phyloP scores from a whole-genome alignment of 257 asterid genomes.

The Ehretia macrophylla region DNA sequence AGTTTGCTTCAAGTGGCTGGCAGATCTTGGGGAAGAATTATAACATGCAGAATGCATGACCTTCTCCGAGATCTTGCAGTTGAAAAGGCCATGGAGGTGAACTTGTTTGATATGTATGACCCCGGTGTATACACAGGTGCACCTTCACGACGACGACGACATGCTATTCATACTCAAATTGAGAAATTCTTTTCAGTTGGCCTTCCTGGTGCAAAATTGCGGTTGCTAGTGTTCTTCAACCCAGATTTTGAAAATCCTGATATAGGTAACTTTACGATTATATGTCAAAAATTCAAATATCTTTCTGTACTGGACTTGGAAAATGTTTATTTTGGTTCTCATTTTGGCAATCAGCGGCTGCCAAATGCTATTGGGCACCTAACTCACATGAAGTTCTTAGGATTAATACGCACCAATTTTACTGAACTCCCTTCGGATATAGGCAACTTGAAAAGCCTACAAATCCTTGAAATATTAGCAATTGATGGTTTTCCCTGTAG shows the following conservation, averaged over 20 bases:
- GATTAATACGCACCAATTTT: not conserved
- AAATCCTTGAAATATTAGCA: not conserved
- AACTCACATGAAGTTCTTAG: conserved; percentile 6
- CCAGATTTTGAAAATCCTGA: not conserved
- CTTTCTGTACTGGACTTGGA: conserved; percentile 10
- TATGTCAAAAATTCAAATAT: not conserved
- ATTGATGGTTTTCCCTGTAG: not conserved
- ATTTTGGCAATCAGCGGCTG: not conserved
- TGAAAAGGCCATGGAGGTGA: conserved; percentile 1
- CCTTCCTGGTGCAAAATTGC: too few species aligned
- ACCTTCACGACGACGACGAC: conserved; percentile 1
- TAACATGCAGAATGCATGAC: conserved; percentile 10
- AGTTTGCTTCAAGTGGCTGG: conserved; percentile 7
- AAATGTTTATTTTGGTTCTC: rapidly evolving
- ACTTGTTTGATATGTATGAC: conserved; percentile 6
- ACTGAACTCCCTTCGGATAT: conserved; percentile 1
- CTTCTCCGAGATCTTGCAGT: conserved; percentile 13
- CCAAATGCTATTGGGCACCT: conserved; percentile 4
- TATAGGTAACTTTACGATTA: not conserved
- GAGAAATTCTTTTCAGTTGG: conserved; percentile 6
- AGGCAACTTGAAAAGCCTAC: conserved; percentile 2
- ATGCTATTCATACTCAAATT: conserved; percentile 8
- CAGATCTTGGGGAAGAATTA: not conserved
- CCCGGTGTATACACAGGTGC: not conserved
- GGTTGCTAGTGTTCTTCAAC: conserved; percentile 1